Evolutionary conservation across 192 early-diverging fungal genomes (phyloP).

Genomic region (Thamnidium elegans): DNA sequence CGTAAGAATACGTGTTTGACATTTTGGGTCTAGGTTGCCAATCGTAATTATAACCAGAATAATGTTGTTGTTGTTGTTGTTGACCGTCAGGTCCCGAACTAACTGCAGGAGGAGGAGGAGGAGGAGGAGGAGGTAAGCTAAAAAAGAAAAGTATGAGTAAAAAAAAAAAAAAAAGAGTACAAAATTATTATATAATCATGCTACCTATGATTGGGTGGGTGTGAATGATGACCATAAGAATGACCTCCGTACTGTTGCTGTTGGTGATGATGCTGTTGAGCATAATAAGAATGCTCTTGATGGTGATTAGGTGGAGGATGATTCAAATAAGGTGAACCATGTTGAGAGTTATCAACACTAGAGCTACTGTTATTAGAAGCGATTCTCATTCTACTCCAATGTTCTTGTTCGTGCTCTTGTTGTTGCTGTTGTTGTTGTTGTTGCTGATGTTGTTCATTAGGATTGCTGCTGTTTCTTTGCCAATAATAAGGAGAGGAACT

Average conservation of each 20-base stretch:
- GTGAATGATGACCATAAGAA: slow-evolving; percentile 4
- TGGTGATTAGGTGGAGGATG: background rate
- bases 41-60: background rate
- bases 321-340: slow-evolving; percentile 12
- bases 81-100: background rate
- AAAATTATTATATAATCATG: background rate
- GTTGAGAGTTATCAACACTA: slow-evolving; percentile 11
- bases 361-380: slow-evolving; percentile 14
- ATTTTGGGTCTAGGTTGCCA: slow-evolving; percentile 10
- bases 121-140: slow-evolving; percentile 11
- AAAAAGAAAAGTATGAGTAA: background rate
- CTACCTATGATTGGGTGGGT: background rate
- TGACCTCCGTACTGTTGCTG: background rate
- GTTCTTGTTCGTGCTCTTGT: background rate
- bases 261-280: slow-evolving; percentile 14
- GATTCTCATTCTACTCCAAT: slow-evolving; percentile 19
- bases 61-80: background rate
- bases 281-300: slow-evolving; percentile 11
- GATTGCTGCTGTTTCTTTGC: slow-evolving; percentile 7
- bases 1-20: slow-evolving; percentile 1
- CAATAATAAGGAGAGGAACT: slow-evolving; percentile 14
- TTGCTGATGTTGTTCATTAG: background rate
- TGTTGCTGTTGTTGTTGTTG: slow-evolving; percentile 10
- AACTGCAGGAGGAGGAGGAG: background rate
- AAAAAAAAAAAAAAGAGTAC: too few species aligned